Evolutionary conservation across 805 yeast species (phyloP).

Genomic region (Hanseniaspora jakobsenii): DNA sequence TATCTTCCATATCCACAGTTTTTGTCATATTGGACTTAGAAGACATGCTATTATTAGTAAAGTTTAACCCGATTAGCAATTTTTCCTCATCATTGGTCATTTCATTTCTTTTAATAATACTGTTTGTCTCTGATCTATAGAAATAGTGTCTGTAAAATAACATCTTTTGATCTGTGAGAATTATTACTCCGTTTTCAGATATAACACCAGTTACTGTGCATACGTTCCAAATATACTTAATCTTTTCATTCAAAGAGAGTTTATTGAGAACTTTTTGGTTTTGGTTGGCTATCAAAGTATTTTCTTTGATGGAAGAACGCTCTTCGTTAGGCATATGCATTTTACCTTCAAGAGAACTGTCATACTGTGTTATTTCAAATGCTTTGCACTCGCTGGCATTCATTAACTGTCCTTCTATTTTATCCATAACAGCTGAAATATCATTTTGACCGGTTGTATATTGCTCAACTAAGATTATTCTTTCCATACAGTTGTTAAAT

Average conservation of each 20-base stretch:
- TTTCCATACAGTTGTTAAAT: conserved; percentile 7
- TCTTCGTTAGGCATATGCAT: too few species aligned
- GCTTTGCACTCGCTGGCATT: too few species aligned
- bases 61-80: conserved; percentile 2
- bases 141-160: conserved; percentile 60
- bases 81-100: conserved; percentile 8
- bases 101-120: conserved; percentile 10
- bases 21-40: background rate
- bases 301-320: too few species aligned
- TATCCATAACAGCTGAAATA: background rate
- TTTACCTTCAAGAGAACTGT: too few species aligned
- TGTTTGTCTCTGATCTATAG: conserved; percentile 25
- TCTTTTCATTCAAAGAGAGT: conserved; percentile 56
- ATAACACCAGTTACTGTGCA: conserved; percentile 67
- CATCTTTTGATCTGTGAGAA: conserved; percentile 51
- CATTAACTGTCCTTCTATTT: too few species aligned
- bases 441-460: background rate
- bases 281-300: too few species aligned
- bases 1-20: conserved; percentile 28
- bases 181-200: conserved; percentile 61
- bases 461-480: conserved; percentile 20
- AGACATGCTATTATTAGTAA: background rate
- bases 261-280: conserved; percentile 64
- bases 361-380: too few species aligned
- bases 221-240: conserved; percentile 62